These are phyloP conservation scores for Daldinia grandis DNA, from an alignment of 495 filamentous ascomycete genomes.

Conservation along the genomic window DNA sequence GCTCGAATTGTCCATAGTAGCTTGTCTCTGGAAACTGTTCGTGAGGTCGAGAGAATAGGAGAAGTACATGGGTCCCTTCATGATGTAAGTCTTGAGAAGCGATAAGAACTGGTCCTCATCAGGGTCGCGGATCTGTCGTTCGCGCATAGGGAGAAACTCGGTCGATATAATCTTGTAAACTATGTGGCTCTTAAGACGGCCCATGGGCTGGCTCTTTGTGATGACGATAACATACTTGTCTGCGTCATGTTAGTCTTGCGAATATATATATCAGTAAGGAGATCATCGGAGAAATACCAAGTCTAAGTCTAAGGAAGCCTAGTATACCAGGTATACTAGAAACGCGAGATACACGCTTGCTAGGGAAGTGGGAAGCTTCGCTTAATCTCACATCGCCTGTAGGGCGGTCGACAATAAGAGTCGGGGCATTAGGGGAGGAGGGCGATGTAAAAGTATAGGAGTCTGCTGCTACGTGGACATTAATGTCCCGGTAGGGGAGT, in stretches of 20 bases:
- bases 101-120: slow-evolving; percentile 92
- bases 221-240: slow-evolving; percentile 98
- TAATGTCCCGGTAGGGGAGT: slow-evolving; percentile 94
- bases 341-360: slow-evolving; percentile 77
- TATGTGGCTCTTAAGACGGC: slow-evolving; percentile 89
- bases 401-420: slow-evolving; percentile 87
- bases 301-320: slow-evolving; percentile 86
- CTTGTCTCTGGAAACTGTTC: slow-evolving; percentile 92
- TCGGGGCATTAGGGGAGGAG: slow-evolving; percentile 85
- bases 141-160: slow-evolving; percentile 92
- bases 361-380: slow-evolving; percentile 75
- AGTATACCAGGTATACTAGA: slow-evolving; percentile 91
- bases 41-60: slow-evolving; percentile 96
- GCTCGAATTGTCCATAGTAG: slow-evolving; percentile 68
- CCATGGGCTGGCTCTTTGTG: slow-evolving; percentile 91
- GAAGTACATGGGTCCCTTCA: slow-evolving; percentile 92
- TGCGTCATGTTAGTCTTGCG: slow-evolving; percentile 48
- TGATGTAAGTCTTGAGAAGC: slow-evolving; percentile 79
- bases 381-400: slow-evolving; percentile 89
- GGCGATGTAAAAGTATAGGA: slow-evolving; percentile 97
- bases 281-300: slow-evolving; percentile 67
- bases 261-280: not conserved
- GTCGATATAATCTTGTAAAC: slow-evolving; percentile 91
- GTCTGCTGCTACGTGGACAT: slow-evolving; percentile 87
- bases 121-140: slow-evolving; percentile 86